Evolutionary conservation across 345 rosid genomes (phyloP).

Genomic region (Acer saccharum): DNA sequence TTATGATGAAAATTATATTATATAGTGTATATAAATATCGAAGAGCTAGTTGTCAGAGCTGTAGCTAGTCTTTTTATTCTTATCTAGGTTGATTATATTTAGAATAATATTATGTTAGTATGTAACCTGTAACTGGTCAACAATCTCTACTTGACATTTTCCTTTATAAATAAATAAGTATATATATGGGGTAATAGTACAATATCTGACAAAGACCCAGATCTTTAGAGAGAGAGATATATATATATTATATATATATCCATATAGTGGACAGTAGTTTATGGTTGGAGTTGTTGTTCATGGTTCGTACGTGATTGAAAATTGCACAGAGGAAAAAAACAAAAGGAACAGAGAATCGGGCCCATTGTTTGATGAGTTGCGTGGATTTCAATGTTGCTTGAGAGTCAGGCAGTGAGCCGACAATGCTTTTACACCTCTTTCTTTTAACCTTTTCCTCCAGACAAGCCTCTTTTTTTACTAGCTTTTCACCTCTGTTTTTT

Average conservation of each 20-base stretch:
- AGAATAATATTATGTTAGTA: background rate
- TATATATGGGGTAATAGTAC: background rate
- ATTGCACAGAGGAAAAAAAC: background rate
- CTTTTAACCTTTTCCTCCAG: background rate
- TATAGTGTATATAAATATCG: background rate
- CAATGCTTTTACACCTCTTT: constrained; percentile 21
- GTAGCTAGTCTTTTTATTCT: background rate
- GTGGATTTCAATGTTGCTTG: constrained; percentile 54
- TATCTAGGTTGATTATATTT: background rate
- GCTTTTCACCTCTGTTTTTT: background rate
- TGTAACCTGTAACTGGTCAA: background rate
- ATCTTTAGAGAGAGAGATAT: background rate
- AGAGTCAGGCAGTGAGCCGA: constrained; percentile 41
- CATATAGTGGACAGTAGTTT: background rate
- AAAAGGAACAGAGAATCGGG: background rate
- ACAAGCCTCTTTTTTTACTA: background rate
- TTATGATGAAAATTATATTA: background rate
- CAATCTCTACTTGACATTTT: background rate
- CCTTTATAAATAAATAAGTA: background rate
- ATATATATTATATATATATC: background rate
- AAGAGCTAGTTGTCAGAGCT: background rate
- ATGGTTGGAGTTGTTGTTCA: constrained; percentile 12
- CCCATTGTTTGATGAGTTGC: constrained; percentile 29
- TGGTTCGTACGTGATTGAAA: constrained; percentile 32
- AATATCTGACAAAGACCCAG: background rate